Base-by-base conservation (phyloP, 1,284 basidiomycete genomes). In the Pascua sp. region DNA sequence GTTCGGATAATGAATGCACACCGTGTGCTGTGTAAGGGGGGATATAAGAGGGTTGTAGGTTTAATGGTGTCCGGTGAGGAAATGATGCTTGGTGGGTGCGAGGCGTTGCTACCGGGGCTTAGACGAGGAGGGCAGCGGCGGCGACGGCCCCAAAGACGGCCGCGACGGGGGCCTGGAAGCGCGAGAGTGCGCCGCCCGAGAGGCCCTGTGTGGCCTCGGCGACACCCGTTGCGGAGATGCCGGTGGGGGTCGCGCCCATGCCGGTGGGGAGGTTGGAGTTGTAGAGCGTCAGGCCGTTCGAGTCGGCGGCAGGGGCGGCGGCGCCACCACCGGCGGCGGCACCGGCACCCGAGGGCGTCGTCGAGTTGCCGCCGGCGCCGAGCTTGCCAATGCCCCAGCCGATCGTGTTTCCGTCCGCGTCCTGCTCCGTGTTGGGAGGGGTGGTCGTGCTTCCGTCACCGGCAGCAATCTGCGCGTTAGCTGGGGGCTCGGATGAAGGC, bases 361-460 rank as follows among this genome's bases (percentile, higher is more conserved):
- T 38, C 50, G 42, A 32, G 24, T 51, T 44, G 47, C 49, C 12
- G 9, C 32, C 47, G 49, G 46, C 42, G 17, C 24, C 51, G 38
- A 56, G 47, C 38, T 38, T 42, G 15, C 41, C 43, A 47, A 46
- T 53, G 16, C 74, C 76, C 71, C 73, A 77, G 43, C 68, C 61
- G 43, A 77, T 67, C 15, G 60, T 49, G 38, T 55, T 54, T 24
- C 72, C 70, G 37, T 49, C 62, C 48, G 65, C 67, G 44, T 65
- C 66, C n/a, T 69, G 69, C 42, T 49, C 53, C n/a, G 65, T 61
- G 59, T 73, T 64, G n/a, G 67, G 62, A n/a, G 77, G 77, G 0
- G 61, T 53, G 39, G 70, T 67, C 12, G 68, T 65, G 2, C 60
- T 44, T 13, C 77, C 76, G 57, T 76, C 71, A 10, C 67, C 56